Conservation (phyloP, 805 yeast species). For the Nakazawaea sp. region DNA sequence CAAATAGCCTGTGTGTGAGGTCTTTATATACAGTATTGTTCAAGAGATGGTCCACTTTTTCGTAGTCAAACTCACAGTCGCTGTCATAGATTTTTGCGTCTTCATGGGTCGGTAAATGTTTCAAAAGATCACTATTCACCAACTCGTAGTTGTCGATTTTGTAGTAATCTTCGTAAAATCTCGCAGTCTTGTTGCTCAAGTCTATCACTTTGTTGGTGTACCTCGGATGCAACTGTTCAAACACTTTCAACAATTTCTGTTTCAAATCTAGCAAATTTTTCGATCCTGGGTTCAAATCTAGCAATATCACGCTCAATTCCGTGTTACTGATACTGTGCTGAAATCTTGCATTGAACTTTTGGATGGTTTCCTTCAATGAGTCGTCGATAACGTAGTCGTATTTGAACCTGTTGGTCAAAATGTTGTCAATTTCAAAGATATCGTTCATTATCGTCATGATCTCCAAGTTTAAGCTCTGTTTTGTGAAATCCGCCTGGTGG, state of each 20-base stretch:
- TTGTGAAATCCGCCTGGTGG: slow-evolving; percentile 6
- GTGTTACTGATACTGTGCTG: slow-evolving; percentile 5
- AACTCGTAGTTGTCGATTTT: slow-evolving; percentile 14
- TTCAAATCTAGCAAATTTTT: slow-evolving; percentile 5
- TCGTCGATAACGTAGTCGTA: slow-evolving; percentile 8
- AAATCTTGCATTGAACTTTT: slow-evolving; percentile 6
- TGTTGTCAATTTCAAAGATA: slow-evolving; percentile 8
- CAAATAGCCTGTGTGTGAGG: slow-evolving; percentile 18
- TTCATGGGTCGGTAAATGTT: slow-evolving; percentile 19
- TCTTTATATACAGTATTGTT: slow-evolving; percentile 21
- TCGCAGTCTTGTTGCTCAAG: slow-evolving; percentile 16
- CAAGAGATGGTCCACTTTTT: slow-evolving; percentile 19
- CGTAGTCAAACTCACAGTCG: slow-evolving; percentile 10
- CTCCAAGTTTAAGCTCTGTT: slow-evolving; percentile 8
- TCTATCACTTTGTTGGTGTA: slow-evolving; percentile 17
- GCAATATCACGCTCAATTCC: slow-evolving; percentile 7
- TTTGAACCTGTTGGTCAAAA: slow-evolving; percentile 7
- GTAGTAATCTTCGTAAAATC: slow-evolving; percentile 18
- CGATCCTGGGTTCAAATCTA: slow-evolving; percentile 4
- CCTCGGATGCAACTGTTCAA: slow-evolving; percentile 16
- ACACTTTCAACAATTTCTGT: slow-evolving; percentile 5
- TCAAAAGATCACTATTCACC: slow-evolving; percentile 12
- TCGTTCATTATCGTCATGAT: slow-evolving; percentile 10
- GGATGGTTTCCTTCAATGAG: slow-evolving; percentile 3
- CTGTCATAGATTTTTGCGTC: slow-evolving; percentile 12